Percentiles rank a stretch among this genome's conserved stretches.
Conservation (phyloP, 345 rosid species). For the Abelmoschus esculentus region DNA sequence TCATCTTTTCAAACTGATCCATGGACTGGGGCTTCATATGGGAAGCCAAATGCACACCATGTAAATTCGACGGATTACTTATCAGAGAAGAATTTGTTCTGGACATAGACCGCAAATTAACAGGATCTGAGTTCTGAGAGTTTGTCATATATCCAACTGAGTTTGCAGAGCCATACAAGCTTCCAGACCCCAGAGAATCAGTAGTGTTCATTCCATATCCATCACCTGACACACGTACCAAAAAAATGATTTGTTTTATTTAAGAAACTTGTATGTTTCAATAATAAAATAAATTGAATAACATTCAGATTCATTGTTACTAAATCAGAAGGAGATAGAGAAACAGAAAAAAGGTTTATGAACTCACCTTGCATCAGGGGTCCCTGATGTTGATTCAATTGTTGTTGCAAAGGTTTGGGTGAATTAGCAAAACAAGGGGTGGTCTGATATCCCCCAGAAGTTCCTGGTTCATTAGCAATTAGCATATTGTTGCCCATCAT, state of each 20-base stretch:
- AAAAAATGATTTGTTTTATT: not conserved
- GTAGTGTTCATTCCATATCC: constrained; percentile 43
- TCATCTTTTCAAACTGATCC: constrained; percentile 48
- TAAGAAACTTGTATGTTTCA: constrained; percentile 8
- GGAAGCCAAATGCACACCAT: constrained; percentile 38
- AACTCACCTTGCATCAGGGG: constrained; percentile 52
- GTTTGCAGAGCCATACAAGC: constrained; percentile 40
- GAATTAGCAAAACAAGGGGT: constrained; percentile 42
- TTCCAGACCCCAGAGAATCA: constrained; percentile 58
- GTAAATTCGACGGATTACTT: constrained; percentile 42
- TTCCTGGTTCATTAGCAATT: constrained; percentile 41
- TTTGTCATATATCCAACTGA: constrained; percentile 42
- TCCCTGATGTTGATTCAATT: constrained; percentile 59
- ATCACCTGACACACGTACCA: constrained; percentile 45
- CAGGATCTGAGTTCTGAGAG: constrained; percentile 42
- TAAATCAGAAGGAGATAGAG: constrained; percentile 3
- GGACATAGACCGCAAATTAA: constrained; percentile 48
- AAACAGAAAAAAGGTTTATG: not conserved
- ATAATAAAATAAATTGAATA: constrained; percentile 10
- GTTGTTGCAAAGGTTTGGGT: constrained; percentile 52
- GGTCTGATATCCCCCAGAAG: constrained; percentile 49
- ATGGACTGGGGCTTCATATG: constrained; percentile 32
- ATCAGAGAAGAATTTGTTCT: constrained; percentile 38
- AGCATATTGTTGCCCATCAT: constrained; percentile 47
- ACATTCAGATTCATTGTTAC: constrained; percentile 2